Conservation (phyloP, 805 yeast species). For the Kazachstania kunashirensis region DNA sequence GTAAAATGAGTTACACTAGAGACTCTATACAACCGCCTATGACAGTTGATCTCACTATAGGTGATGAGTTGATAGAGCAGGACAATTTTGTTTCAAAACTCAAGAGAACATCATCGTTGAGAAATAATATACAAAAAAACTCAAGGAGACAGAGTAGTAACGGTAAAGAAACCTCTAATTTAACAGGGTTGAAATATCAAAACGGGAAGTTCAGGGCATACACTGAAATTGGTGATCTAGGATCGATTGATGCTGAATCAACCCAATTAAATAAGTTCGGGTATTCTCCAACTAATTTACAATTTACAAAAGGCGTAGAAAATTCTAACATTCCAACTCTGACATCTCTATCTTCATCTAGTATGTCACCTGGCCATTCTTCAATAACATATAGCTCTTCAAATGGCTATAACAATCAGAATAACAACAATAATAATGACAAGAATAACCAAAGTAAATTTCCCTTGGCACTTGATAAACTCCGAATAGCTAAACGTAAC, state of each 20-base stretch:
- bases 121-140: not conserved
- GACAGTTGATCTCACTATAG: constrained; percentile 23
- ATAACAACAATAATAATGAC: not conserved
- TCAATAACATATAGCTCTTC: not conserved
- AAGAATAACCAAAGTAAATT: constrained; percentile 6
- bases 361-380: not conserved
- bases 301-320: not conserved
- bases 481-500: constrained; percentile 18
- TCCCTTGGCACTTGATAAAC: constrained; percentile 20
- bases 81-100: constrained; percentile 16
- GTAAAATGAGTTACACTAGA: not conserved
- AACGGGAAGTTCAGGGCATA: not conserved
- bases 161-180: not conserved
- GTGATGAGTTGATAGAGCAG: constrained; percentile 6
- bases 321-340: constrained; percentile 1
- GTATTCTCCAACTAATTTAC: constrained; percentile 4
- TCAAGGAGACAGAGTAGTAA: not conserved
- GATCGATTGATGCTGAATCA: constrained; percentile 3
- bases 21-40: constrained; percentile 12
- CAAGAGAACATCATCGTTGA: constrained; percentile 10
- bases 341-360: constrained; percentile 2
- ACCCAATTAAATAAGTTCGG: constrained; percentile 4
- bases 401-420: not conserved
- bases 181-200: too few relatives aligned
- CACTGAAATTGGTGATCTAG: too few relatives aligned